Base-by-base conservation (phyloP, 2,329 filamentous ascomycete species). In the Pestalotiopsis sp. region DNA sequence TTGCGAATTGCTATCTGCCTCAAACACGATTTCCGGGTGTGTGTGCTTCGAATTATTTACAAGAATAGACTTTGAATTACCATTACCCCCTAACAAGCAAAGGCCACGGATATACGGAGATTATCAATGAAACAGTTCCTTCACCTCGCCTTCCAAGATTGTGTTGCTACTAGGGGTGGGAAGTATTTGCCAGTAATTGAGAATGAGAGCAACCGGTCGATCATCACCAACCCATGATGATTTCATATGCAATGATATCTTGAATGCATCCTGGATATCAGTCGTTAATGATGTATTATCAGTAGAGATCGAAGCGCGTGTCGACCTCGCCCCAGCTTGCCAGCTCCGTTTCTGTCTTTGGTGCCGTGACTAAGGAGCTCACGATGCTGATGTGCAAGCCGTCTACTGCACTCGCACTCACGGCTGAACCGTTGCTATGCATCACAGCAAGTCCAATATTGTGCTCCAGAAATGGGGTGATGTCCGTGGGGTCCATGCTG, bases 381-480 rank as follows among this genome's bases (percentile, higher is more conserved):
- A 75, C 78, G 31, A 84, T 76, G 36, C 73, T 76, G 39, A 84
- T 76, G 52, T 69, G 66, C 7, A 84, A 75, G 0, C 80, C 80
- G 1, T 73, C 68, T 20, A 83, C 77, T 13, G 76, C 71, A 1
- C 68, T 64, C 0, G 74, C 70, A 12, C 76, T 71, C 0, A 81
- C 70, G 2, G 72, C 69, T 0, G 69, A 72, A 3, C 80, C 79
- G 49, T 79, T 69, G 6, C 74, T 68, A 17, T 73, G 73, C 14
- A 75, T 69, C 1, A 83, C 70, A 58, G 78, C 76, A 52, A 80
- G 70, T 56, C 81, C 73, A 9, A 88, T 75, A 6, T 76, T 71
- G 3, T 77, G 68, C 27, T 72, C 73, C n/a, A 88, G 78, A 69
- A 83, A 86, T 1, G 83, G 81, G 49, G 79, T 76, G 2, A 83